Evolutionary conservation across 1,284 basidiomycete species (phyloP), one percentile per base, ranked within the genome.

Genomic region (Irpex sp.): DNA sequence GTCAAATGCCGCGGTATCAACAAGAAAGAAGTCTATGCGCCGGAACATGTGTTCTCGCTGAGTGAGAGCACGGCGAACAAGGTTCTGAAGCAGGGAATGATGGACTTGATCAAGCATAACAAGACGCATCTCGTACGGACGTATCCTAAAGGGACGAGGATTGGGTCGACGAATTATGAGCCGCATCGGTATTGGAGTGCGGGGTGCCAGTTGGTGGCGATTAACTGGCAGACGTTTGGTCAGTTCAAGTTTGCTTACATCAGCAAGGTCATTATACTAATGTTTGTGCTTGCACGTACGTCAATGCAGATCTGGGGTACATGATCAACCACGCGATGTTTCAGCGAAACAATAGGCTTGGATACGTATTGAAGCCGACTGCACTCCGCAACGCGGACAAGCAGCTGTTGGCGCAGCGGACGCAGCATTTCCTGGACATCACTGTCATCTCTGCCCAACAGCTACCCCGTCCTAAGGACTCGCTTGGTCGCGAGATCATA

Each of bases 211-310:
- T 76, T 99, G n/a, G 95, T 97, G 0, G 95, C 97, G 5, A 83
- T 99, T 65, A 99, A 99, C 75, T 98, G 95, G 93, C 97, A 99
- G 76, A 99, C 95, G 0, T 90, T 90, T 68, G 94, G 93, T 94
- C 68, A 61, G 84, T 21, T 76, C 17, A n/a, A 21, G 19, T 26
- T 17, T 54, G 56, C 36, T 43, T 59, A 51, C 0, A 37, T 57
- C 55, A 26, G 3, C 37, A 8, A 26, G 35, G 39, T 26, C 35
- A 36, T 43, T 60, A 31, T 36, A 55, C 26, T 26, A 26, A 26
- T 26, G 26, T 26, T 4, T 26, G 26, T 26, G 19, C 8, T 53
- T 21, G 7, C 17, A 26, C 47, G 56, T 36, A 39, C 55, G 47
- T 57, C 49, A 19, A 1, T 60, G 21, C 71, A 94, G 94, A 97